Evolutionary conservation across 176 grass and related monocot genomes (phyloP).

Genomic region (Neostapfia colusana): DNA sequence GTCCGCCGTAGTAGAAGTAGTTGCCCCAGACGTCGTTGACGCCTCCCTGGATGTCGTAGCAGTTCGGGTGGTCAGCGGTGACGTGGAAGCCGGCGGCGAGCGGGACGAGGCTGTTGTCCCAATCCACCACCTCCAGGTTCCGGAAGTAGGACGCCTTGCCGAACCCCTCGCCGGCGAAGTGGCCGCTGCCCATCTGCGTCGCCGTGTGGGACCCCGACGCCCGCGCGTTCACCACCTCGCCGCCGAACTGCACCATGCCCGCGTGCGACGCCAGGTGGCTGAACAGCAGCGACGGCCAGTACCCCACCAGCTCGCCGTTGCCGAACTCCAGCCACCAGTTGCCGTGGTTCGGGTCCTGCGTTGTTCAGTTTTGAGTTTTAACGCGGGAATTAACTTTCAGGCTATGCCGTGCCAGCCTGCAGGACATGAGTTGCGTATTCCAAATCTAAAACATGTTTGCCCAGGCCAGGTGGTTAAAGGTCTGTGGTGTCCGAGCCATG

Average conservation of each 20-base stretch:
- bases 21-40: conserved; percentile 73
- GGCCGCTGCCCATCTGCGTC: conserved; percentile 91
- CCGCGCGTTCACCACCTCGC: conserved; percentile 76
- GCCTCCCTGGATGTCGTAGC: conserved; percentile 87
- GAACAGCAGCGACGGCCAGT: conserved; percentile 89
- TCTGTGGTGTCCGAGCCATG: not conserved
- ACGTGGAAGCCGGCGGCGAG: conserved; percentile 61
- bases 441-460: not conserved
- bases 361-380: not conserved
- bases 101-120: conserved; percentile 88
- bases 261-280: conserved; percentile 79
- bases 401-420: too few relatives aligned
- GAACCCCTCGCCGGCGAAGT: conserved; percentile 67
- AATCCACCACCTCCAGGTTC: conserved; percentile 84
- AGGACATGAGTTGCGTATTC: not conserved
- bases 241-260: conserved; percentile 92
- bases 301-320: conserved; percentile 65
- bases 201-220: conserved; percentile 59
- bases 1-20: conserved; percentile 93
- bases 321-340: conserved; percentile 99
- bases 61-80: conserved; percentile 74
- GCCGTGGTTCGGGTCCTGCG: conserved; percentile 84
- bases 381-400: too few relatives aligned
- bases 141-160: conserved; percentile 76
- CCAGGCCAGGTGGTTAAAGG: not conserved